These are phyloP conservation scores for Vachellia pachyceras DNA, from an alignment of 306 rosid genomes.

Conservation along the genomic window DNA sequence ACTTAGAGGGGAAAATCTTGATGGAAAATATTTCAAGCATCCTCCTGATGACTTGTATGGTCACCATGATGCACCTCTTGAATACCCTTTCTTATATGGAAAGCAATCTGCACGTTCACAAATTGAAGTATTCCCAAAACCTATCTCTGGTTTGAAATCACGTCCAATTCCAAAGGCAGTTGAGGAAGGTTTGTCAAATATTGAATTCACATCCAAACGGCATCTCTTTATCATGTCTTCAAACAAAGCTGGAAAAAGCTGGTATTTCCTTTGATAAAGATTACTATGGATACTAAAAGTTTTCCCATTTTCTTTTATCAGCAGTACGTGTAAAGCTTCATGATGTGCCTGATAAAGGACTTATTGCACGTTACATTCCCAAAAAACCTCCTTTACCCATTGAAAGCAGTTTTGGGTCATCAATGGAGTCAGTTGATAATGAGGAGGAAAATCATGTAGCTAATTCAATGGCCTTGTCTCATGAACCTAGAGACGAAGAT, in stretches of 20 bases:
- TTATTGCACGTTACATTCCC: constrained; percentile 22
- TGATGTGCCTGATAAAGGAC: constrained; percentile 33
- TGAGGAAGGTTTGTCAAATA: constrained; percentile 42
- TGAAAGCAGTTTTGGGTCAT: constrained; percentile 34
- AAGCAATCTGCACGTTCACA: constrained; percentile 43
- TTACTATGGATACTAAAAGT: constrained; percentile 56
- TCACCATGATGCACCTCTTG: constrained; percentile 61
- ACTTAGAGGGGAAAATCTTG: constrained; percentile 66
- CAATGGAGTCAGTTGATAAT: constrained; percentile 28
- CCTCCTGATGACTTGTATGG: constrained; percentile 80
- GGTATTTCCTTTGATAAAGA: constrained; percentile 43
- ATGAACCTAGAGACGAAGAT: too few species aligned
- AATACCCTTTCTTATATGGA: constrained; percentile 44
- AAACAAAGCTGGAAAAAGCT: constrained; percentile 43
- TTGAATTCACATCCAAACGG: constrained; percentile 69
- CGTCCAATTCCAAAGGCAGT: constrained; percentile 49
- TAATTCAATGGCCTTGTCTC: too few species aligned
- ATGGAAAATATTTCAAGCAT: constrained; percentile 71
- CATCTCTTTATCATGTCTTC: constrained; percentile 48
- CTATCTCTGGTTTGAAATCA: constrained; percentile 41
- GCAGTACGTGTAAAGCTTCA: constrained; percentile 48
- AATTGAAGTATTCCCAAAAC: constrained; percentile 42
- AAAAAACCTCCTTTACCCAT: constrained; percentile 34
- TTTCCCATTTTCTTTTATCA: constrained; percentile 59
- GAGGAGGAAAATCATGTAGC: constrained; percentile 34